These are phyloP conservation scores for Senna siamea DNA, from an alignment of 306 rosid genomes.

Conservation along the genomic window DNA sequence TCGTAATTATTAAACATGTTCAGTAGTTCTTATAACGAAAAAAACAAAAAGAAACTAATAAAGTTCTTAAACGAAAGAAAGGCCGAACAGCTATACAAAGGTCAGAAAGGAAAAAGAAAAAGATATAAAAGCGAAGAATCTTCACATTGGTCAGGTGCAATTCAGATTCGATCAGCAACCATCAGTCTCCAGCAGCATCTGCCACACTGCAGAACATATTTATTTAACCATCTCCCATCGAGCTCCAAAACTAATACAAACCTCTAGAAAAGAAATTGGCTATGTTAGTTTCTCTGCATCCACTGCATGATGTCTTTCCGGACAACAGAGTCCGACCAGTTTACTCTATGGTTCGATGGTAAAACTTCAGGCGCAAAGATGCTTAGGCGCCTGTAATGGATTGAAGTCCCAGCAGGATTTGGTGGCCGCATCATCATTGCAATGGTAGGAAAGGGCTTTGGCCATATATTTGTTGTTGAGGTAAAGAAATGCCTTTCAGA, in stretches of 20 bases:
- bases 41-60: conserved; percentile 9
- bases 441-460: conserved; percentile 57
- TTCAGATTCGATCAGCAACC: conserved; percentile 15
- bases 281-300: conserved; percentile 60
- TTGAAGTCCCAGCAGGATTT: conserved; percentile 61
- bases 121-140: neutral
- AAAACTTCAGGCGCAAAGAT: conserved; percentile 34
- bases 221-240: conserved; percentile 15
- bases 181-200: conserved; percentile 6
- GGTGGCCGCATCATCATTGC: conserved; percentile 62
- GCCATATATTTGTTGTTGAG: conserved; percentile 47
- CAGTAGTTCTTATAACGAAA: conserved; percentile 5
- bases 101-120: neutral
- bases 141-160: neutral
- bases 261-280: neutral
- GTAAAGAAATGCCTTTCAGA: conserved; percentile 68
- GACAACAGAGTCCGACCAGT: conserved; percentile 57
- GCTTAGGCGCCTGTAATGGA: conserved; percentile 60
- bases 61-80: conserved; percentile 36
- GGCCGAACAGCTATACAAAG: conserved; percentile 34
- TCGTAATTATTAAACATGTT: too few relatives aligned
- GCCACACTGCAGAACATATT: conserved; percentile 10
- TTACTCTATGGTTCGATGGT: conserved; percentile 40
- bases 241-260: conserved; percentile 21
- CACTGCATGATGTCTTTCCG: conserved; percentile 79